These are phyloP conservation scores for Cornus suecica DNA, from an alignment of 148 eudicot species.

Conservation along the genomic window DNA sequence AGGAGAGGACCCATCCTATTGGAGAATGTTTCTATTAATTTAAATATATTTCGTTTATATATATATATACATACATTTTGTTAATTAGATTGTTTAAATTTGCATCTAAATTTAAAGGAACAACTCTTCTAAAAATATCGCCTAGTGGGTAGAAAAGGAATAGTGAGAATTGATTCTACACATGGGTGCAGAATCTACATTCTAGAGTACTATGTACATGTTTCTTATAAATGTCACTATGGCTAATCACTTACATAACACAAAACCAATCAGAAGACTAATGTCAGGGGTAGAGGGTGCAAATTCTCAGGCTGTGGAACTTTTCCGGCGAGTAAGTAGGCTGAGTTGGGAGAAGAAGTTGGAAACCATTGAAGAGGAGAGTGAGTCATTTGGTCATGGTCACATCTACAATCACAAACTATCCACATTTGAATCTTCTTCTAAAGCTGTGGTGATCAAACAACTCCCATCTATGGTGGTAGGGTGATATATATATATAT, in stretches of 20 bases:
- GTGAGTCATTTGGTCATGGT: not conserved
- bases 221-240: not conserved
- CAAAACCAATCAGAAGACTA: not conserved
- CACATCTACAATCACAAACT: not conserved
- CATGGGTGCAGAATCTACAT: not conserved
- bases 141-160: not conserved
- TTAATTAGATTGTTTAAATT: no score
- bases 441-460: conserved; percentile 6
- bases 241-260: not conserved
- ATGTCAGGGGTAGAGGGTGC: conserved; percentile 3
- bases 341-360: conserved; percentile 7
- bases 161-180: not conserved
- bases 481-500: no score
- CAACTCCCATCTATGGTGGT: conserved; percentile 2
- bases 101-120: no score
- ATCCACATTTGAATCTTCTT: conserved; percentile 7
- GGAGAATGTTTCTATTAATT: no score
- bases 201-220: not conserved
- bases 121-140: not conserved
- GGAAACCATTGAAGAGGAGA: conserved; percentile 19
- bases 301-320: not conserved
- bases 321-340: not conserved
- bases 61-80: no score
- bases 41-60: no score
- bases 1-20: no score